Evolutionary conservation across 176 grass and related monocot species (phyloP), one percentile per base, ranked within the genome.

Genomic region (Hordeum vulgare): DNA sequence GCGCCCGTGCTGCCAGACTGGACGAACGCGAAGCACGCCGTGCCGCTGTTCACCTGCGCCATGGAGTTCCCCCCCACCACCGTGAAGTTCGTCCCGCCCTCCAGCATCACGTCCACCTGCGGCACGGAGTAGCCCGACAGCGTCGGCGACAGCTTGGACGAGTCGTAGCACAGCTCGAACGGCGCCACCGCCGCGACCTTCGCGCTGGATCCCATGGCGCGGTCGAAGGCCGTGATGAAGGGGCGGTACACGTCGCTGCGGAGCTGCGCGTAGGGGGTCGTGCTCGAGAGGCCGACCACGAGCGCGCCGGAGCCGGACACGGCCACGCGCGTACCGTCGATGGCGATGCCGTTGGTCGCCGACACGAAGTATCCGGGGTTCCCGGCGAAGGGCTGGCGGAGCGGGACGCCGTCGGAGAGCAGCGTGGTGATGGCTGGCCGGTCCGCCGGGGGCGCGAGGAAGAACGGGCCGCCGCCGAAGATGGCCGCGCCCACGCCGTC

Each of bases 151-250:
- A 94, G 80, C 53, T 62, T 73, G 2, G 44, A 31, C 40, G 83
- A 85, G 61, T 94, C 75, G 63, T 89, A 83, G 78, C 89, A 94
- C 5, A 94, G 84, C 71, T 85, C 66, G 80, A 94, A 92, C 9
- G 84, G 89, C 24, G 79, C 11, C 84, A 54, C 85, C 11, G 75
- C 18, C 40, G 42, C 7, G 13, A 83, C 23, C 61, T 66, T 65
- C 9, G 45, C 81, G 60, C 20, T 75, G 2, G 28, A 54, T 11
- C 77, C 62, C 20, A 73, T 75, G 18, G 75, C 77, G 21, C 3
- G 15, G 81, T 70, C 74, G 74, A 90, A 80, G 10, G 82, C 91
- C 21, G 35, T 31, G n/a, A 89, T 35, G 3, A 94, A 28, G 13
- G 76, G 64, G 0, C 63, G 45, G 86, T 89, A 94, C 70, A 94